phyloP scores from a whole-genome alignment of 257 asterid genomes.

The Ocimum tenuiflorum region DNA sequence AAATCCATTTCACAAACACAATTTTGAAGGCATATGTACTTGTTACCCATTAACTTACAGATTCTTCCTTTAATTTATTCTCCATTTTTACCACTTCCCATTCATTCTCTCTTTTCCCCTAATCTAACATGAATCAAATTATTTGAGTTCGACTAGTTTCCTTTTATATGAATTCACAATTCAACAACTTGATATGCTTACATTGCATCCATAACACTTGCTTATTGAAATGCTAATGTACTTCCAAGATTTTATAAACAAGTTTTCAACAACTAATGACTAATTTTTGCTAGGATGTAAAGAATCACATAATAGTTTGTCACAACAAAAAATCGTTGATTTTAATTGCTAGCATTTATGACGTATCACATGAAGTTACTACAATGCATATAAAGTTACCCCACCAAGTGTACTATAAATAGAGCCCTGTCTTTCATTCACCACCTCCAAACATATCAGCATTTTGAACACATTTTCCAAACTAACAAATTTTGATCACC shows the following conservation, averaged over 20 bases:
- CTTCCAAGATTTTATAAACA: not conserved
- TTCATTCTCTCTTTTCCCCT: not conserved
- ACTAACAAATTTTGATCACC: not conserved
- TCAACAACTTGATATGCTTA: not conserved
- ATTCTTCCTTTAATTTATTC: constrained; percentile 5
- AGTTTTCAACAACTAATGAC: not conserved
- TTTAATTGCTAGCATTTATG: not conserved
- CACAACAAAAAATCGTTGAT: not conserved
- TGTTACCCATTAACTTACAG: not conserved
- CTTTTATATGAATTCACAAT: too few relatives aligned
- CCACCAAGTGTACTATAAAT: constrained; percentile 44
- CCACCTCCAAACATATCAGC: constrained; percentile 18
- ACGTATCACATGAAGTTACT: not conserved
- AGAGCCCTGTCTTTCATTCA: constrained; percentile 18
- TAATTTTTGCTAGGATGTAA: not conserved
- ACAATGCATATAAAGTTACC: constrained; percentile 30
- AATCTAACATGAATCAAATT: not conserved
- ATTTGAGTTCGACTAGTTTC: not conserved
- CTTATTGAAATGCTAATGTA: not conserved
- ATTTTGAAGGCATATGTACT: constrained; percentile 7
- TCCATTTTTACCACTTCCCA: constrained; percentile 8
- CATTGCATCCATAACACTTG: not conserved
- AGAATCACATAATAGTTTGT: too few relatives aligned
- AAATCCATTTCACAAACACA: not conserved
- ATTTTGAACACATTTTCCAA: not conserved